Percentiles rank a stretch among this genome's conserved stretches.
These are phyloP conservation scores for Theobroma grandiflorum DNA, from an alignment of 441 rosid genomes.

Conservation along the genomic window DNA sequence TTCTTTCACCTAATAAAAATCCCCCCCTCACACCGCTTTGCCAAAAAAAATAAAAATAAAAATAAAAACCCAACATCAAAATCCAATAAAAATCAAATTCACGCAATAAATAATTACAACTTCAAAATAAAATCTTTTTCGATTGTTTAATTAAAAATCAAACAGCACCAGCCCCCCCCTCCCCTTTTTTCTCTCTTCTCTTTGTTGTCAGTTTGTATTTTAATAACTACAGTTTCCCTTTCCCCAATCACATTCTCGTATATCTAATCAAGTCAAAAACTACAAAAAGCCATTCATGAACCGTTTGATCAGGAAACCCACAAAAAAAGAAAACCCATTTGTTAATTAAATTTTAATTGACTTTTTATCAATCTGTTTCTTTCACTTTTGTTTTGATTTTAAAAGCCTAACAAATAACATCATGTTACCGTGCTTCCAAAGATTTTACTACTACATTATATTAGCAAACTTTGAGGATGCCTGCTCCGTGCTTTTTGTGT, in stretches of 20 bases:
- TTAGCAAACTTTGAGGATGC: not conserved
- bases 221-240: conserved; percentile 44
- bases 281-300: conserved; percentile 17
- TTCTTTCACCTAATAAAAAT: conserved; percentile 46
- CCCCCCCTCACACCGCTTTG: conserved; percentile 24
- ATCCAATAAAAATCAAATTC: conserved; percentile 41
- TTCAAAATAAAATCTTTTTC: conserved; percentile 23
- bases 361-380: conserved; percentile 6
- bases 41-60: conserved; percentile 31
- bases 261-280: conserved; percentile 47
- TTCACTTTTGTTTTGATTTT: conserved; percentile 14
- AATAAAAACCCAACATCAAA: conserved; percentile 32
- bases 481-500: conserved; percentile 4
- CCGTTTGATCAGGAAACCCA: conserved; percentile 32
- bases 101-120: conserved; percentile 38
- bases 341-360: not conserved
- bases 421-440: conserved; percentile 36
- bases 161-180: conserved; percentile 17
- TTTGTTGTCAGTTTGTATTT: conserved; percentile 43
- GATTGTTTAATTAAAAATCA: conserved; percentile 42
- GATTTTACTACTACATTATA: not conserved
- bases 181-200: not conserved
- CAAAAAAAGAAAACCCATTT: conserved; percentile 21
- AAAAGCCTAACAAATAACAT: conserved; percentile 34
- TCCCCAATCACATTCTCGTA: conserved; percentile 25